Percentiles rank a stretch among this genome's conserved stretches.
Conservation (phyloP, 371 early-diverging fungal species). For the Mortierella sp. region DNA sequence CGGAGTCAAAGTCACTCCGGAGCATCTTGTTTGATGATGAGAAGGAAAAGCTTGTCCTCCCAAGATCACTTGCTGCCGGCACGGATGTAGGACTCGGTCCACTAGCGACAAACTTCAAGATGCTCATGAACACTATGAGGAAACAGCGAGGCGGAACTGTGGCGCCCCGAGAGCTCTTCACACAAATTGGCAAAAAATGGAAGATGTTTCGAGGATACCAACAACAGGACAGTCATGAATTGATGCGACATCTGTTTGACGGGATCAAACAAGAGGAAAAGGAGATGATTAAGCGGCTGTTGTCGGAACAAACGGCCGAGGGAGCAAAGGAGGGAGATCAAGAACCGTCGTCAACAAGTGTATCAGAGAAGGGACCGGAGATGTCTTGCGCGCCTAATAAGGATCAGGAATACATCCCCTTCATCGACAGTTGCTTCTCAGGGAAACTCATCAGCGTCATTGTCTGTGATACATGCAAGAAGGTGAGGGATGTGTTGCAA, state of each 20-base stretch:
- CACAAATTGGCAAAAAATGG: constrained; percentile 59
- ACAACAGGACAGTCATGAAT: constrained; percentile 77
- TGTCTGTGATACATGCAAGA: constrained; percentile 70
- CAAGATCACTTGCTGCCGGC: constrained; percentile 43
- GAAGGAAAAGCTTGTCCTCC: not conserved
- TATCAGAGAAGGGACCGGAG: not conserved
- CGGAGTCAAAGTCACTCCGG: constrained; percentile 42
- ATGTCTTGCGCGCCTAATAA: not conserved
- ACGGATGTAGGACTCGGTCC: constrained; percentile 47
- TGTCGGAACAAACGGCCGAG: constrained; percentile 11
- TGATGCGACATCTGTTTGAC: constrained; percentile 71
- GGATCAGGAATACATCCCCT: constrained; percentile 56
- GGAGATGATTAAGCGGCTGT: constrained; percentile 38
- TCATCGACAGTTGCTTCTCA: constrained; percentile 73
- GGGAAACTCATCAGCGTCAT: constrained; percentile 69
- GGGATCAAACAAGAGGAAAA: constrained; percentile 66
- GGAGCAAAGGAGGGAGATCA: not conserved
- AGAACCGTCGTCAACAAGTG: not conserved
- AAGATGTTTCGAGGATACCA: constrained; percentile 61
- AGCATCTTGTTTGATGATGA: constrained; percentile 28
- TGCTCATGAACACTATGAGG: constrained; percentile 43
- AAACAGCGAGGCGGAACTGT: constrained; percentile 52
- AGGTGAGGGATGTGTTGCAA: constrained; percentile 43
- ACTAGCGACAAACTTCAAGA: constrained; percentile 42
- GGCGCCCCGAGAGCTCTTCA: constrained; percentile 62